phyloP scores from a whole-genome alignment of 495 filamentous ascomycete species.

The Talaromyces adpressus region DNA sequence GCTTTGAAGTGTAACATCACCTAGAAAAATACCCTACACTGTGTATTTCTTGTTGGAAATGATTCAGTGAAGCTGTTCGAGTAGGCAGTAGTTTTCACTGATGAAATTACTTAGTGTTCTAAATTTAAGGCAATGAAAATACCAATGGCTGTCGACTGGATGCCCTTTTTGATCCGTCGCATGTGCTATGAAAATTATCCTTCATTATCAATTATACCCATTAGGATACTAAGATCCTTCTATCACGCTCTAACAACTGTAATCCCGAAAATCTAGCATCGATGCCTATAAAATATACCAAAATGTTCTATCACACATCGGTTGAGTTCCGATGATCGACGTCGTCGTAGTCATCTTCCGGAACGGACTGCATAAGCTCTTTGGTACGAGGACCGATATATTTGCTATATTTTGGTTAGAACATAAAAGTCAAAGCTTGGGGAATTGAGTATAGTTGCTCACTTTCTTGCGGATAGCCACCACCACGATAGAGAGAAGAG shows the following conservation, averaged over 20 bases:
- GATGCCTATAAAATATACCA: neutral
- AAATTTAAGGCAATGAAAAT: neutral
- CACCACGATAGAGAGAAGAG: conserved; percentile 59
- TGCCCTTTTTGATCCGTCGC: neutral
- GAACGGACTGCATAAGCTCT: conserved; percentile 33
- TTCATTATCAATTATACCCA: neutral
- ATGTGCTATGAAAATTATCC: neutral
- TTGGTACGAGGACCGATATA: conserved; percentile 52
- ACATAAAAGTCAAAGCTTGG: neutral
- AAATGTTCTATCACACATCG: neutral
- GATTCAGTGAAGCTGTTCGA: neutral
- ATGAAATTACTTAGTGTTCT: neutral
- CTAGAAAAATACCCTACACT: neutral
- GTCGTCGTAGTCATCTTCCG: conserved; percentile 24
- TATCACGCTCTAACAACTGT: neutral
- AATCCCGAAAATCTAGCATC: neutral
- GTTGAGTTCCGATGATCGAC: neutral
- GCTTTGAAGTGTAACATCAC: neutral
- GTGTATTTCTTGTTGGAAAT: neutral
- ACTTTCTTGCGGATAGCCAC: conserved; percentile 55
- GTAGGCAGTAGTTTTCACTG: neutral
- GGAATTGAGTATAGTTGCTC: conserved; percentile 12
- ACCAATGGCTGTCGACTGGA: neutral
- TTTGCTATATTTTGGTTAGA: conserved; percentile 22
- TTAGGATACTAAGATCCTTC: neutral